Conservation (phyloP, 2,329 filamentous ascomycete genomes). For the Paecilomyces fulvus region DNA sequence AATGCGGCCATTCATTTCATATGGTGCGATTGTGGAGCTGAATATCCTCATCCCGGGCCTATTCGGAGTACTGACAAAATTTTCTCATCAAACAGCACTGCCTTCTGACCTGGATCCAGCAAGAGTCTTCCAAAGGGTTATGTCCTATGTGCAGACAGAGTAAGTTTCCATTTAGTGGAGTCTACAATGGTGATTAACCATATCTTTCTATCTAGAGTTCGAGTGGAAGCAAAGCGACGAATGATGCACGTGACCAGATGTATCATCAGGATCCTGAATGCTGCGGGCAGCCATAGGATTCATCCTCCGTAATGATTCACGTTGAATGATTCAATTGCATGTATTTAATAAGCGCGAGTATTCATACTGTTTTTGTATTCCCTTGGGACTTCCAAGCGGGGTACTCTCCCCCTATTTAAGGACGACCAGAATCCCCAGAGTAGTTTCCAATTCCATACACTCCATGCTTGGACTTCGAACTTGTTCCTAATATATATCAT, state of each 20-base stretch:
- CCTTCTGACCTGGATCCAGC: constrained; percentile 78
- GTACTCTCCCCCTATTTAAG: too few species aligned
- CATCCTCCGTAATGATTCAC: background rate
- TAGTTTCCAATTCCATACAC: too few species aligned
- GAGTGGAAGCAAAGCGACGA: constrained; percentile 43
- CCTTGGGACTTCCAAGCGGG: too few species aligned
- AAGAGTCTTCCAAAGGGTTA: constrained; percentile 84
- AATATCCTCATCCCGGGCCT: constrained; percentile 4
- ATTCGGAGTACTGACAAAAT: constrained; percentile 1
- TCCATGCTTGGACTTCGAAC: too few species aligned
- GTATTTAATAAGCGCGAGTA: too few species aligned
- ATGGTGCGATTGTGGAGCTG: constrained; percentile 53
- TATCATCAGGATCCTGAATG: background rate
- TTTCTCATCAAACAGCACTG: constrained; percentile 59
- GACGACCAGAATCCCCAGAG: too few species aligned
- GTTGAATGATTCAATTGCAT: background rate
- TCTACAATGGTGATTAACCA: constrained; percentile 6
- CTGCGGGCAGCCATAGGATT: background rate
- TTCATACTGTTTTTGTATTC: too few species aligned
- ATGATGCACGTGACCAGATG: constrained; percentile 6
- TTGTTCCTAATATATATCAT: too few species aligned
- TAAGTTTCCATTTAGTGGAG: constrained; percentile 34
- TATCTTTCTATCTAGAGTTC: constrained; percentile 35
- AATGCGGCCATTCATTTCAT: constrained; percentile 96
- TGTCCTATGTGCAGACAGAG: constrained; percentile 98